phyloP scores from a whole-genome alignment of 345 rosid genomes.

The Populus davidiana region DNA sequence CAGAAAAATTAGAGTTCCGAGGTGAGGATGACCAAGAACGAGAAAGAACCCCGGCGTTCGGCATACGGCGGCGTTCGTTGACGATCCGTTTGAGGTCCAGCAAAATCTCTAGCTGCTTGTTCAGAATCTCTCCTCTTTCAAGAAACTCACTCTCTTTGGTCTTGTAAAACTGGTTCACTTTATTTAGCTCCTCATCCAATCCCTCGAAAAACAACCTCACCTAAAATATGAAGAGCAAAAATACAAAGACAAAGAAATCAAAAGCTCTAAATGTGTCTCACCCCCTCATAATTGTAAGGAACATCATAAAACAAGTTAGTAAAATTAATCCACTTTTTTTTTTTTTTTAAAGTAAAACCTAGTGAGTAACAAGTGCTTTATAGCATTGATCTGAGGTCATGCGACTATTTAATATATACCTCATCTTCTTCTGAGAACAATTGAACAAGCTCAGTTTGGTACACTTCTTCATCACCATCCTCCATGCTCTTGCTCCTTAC shows the following conservation, averaged over 20 bases:
- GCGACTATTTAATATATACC: constrained; percentile 39
- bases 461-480: constrained; percentile 48
- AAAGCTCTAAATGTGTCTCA: not conserved
- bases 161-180: constrained; percentile 83
- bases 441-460: constrained; percentile 82
- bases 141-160: constrained; percentile 67
- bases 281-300: no score
- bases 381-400: not conserved
- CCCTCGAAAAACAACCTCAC: constrained; percentile 63
- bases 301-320: no score
- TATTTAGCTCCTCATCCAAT: constrained; percentile 72
- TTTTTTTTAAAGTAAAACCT: no score
- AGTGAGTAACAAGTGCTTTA: not conserved
- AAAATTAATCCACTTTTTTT: no score
- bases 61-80: constrained; percentile 46
- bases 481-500: constrained; percentile 52
- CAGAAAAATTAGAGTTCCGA: constrained; percentile 58
- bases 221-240: constrained; percentile 23
- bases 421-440: constrained; percentile 92
- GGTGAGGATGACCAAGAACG: constrained; percentile 48
- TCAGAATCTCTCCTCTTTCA: constrained; percentile 71
- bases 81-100: constrained; percentile 57
- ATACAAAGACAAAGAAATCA: not conserved
- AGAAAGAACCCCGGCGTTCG: constrained; percentile 22
- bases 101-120: constrained; percentile 68